phyloP scores from a whole-genome alignment of 2,329 filamentous ascomycete species.

The Neophaeococcomyces mojaviensis region DNA sequence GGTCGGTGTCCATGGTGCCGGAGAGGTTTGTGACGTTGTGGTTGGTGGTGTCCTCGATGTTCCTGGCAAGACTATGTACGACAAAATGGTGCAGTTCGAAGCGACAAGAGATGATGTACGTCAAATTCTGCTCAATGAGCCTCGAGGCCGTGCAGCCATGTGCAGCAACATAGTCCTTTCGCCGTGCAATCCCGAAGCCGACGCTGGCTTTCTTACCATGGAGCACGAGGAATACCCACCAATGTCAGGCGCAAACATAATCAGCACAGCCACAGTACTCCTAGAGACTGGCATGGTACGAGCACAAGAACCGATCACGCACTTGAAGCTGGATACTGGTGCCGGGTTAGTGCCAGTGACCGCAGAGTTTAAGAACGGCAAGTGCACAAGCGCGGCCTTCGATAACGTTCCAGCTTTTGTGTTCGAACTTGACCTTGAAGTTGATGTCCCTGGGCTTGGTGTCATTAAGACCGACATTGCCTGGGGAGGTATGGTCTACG shows the following conservation, averaged over 20 bases:
- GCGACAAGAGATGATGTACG: too few species aligned
- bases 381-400: conserved; percentile 39
- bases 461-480: conserved; percentile 37
- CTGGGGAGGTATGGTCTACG: conserved; percentile 43
- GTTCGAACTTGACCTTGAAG: conserved; percentile 31
- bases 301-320: conserved; percentile 40
- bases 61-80: too few species aligned
- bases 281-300: conserved; percentile 42
- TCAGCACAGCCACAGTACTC: conserved; percentile 39
- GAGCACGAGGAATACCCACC: conserved; percentile 40
- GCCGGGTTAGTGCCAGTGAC: conserved; percentile 37
- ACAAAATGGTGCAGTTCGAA: too few species aligned
- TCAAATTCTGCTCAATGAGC: too few species aligned
- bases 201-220: conserved; percentile 42
- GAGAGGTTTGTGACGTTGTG: too few species aligned
- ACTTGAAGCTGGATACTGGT: conserved; percentile 37
- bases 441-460: conserved; percentile 37
- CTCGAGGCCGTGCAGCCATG: conserved; percentile 37
- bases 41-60: too few species aligned
- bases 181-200: conserved; percentile 38
- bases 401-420: conserved; percentile 42
- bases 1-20: too few species aligned
- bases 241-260: conserved; percentile 42
- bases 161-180: conserved; percentile 36
- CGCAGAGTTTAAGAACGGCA: conserved; percentile 37